Evolutionary conservation across 129 eudicot species (phyloP).

Genomic region (Saposhnikovia divaricata): DNA sequence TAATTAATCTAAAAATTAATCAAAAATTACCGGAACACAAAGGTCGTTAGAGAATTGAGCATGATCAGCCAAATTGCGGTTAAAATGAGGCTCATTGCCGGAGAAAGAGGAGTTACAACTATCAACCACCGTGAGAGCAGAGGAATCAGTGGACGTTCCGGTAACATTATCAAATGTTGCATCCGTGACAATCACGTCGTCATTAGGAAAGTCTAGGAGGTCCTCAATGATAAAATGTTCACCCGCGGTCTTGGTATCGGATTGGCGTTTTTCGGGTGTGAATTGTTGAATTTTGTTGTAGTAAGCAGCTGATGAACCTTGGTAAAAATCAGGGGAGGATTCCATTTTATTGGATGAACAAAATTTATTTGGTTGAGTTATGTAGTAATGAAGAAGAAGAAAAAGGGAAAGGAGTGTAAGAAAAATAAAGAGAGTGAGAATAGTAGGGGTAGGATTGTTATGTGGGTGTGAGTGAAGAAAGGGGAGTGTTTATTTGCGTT

Average conservation of each 20-base stretch:
- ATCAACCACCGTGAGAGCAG: conserved; percentile 24
- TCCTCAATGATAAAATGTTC: conserved; percentile 66
- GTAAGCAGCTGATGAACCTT: conserved; percentile 3
- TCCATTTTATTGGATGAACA: conserved; percentile 23
- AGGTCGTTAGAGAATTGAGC: conserved; percentile 58
- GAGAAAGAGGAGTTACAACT: conserved; percentile 41
- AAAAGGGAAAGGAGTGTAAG: not conserved
- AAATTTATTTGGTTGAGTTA: not conserved
- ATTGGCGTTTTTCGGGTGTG: conserved; percentile 10
- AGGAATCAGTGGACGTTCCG: conserved; percentile 27
- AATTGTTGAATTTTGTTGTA: not conserved
- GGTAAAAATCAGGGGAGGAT: conserved; percentile 30
- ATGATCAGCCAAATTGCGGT: conserved; percentile 20
- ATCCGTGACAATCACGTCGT: conserved; percentile 23
- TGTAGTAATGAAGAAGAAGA: not conserved
- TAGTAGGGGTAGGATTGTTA: not conserved
- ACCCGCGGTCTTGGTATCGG: conserved; percentile 6
- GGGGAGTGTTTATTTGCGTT: conserved; percentile 70
- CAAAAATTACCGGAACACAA: conserved; percentile 53
- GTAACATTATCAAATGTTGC: conserved; percentile 2
- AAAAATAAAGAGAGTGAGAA: not conserved
- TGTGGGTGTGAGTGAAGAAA: conserved; percentile 14
- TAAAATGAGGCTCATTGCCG: conserved; percentile 22
- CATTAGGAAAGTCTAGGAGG: conserved; percentile 71
- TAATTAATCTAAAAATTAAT: too few relatives aligned